Conservation (phyloP, 192 early-diverging fungal genomes). For the Lobulomyces angularis region DNA sequence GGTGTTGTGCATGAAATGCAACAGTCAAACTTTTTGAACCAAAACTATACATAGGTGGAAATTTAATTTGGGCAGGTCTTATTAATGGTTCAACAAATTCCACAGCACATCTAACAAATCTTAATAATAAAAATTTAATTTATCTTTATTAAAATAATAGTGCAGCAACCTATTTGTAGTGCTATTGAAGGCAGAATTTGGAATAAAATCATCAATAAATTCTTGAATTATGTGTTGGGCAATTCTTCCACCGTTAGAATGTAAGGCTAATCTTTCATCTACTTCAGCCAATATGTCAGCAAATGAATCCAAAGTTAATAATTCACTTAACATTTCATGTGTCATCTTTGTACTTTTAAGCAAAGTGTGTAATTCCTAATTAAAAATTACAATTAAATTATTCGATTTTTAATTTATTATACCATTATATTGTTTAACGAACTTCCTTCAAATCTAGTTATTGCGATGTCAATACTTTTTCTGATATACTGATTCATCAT, state of each 20-base stretch:
- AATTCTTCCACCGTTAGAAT: constrained; percentile 21
- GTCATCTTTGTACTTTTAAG: constrained; percentile 18
- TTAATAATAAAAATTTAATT: not conserved
- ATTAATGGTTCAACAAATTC: constrained; percentile 11
- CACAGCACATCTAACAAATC: constrained; percentile 20
- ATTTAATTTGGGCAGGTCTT: constrained; percentile 21
- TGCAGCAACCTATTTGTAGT: constrained; percentile 12
- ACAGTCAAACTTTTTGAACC: constrained; percentile 19
- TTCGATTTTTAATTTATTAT: constrained; percentile 3
- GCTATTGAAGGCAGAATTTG: constrained; percentile 26
- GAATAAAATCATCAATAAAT: constrained; percentile 52
- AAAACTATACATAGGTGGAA: constrained; percentile 23
- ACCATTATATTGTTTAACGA: constrained; percentile 25
- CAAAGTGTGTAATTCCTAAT: constrained; percentile 30
- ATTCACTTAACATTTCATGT: constrained; percentile 21
- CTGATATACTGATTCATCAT: constrained; percentile 27
- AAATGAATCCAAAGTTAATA: constrained; percentile 26
- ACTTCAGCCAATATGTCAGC: constrained; percentile 31
- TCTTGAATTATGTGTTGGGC: constrained; percentile 43
- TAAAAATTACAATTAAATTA: not conserved
- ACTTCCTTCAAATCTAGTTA: constrained; percentile 27
- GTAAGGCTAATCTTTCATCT: constrained; percentile 22
- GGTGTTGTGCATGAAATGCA: constrained; percentile 18
- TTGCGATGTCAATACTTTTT: constrained; percentile 27
- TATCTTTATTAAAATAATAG: not conserved